A percentile compares a stretch with the other conserved stretches of the same genome.
Evolutionary conservation across 768 basidiomycete species (phyloP).

Genomic region (Tricholoma matsutake): DNA sequence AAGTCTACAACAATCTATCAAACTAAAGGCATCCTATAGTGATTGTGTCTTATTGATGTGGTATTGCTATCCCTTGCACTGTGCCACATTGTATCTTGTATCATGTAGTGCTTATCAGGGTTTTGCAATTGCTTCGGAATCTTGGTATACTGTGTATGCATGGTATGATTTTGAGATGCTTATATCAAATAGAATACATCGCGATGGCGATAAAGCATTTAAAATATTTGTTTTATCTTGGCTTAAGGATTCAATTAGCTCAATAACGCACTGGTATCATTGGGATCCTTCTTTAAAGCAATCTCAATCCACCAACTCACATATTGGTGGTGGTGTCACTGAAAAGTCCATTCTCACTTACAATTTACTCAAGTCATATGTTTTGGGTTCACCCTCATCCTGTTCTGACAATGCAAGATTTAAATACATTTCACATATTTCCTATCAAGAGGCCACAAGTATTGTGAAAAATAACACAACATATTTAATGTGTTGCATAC

Average conservation of each 20-base stretch:
- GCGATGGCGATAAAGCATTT: neutral
- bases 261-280: no score
- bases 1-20: neutral
- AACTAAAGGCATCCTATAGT: neutral
- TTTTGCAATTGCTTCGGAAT: neutral
- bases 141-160: neutral
- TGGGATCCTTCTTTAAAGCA: no score
- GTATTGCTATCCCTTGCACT: neutral
- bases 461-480: no score
- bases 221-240: neutral
- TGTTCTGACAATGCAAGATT: neutral
- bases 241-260: neutral
- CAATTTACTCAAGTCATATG: slow-evolving; percentile 3
- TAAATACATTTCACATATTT: neutral
- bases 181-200: neutral
- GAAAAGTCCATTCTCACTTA: neutral
- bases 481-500: no score
- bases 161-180: neutral
- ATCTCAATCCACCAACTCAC: neutral
- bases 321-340: slow-evolving; percentile 2
- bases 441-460: no score
- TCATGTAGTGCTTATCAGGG: neutral
- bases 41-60: neutral
- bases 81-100: neutral
- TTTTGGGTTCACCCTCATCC: neutral